A percentile compares a stretch with the other conserved stretches of the same genome.
phyloP scores from a whole-genome alignment of 2,329 filamentous ascomycete species.

The Ophiostoma quercus region DNA sequence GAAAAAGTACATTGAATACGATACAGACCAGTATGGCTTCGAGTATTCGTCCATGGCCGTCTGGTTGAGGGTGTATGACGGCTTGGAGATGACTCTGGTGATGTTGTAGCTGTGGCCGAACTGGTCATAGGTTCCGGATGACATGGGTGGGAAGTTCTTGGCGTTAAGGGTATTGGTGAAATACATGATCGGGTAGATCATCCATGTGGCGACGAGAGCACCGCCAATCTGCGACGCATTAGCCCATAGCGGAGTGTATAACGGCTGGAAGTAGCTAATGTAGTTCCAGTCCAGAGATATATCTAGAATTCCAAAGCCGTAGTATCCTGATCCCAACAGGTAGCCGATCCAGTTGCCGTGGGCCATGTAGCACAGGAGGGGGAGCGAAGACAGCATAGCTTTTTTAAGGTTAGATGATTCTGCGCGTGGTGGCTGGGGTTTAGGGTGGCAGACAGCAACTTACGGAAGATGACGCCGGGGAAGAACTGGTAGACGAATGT shows the following conservation, averaged over 20 bases:
- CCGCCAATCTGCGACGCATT: conserved; percentile 39
- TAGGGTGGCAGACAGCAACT: not conserved
- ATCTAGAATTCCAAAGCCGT: conserved; percentile 41
- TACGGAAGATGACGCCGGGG: conserved; percentile 33
- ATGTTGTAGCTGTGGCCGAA: conserved; percentile 39
- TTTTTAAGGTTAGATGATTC: not conserved
- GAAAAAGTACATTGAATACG: conserved; percentile 37
- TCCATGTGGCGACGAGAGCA: conserved; percentile 33
- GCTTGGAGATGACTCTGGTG: conserved; percentile 37
- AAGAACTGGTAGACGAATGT: conserved; percentile 35
- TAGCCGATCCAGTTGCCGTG: conserved; percentile 34
- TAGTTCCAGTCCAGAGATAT: conserved; percentile 44
- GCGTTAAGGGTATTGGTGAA: conserved; percentile 41
- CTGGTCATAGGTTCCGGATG: conserved; percentile 31
- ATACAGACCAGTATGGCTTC: conserved; percentile 39
- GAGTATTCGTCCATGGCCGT: conserved; percentile 36
- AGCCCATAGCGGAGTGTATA: conserved; percentile 34
- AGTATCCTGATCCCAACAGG: conserved; percentile 37
- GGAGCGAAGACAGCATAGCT: conserved; percentile 27
- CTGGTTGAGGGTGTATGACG: conserved; percentile 36
- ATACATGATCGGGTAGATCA: conserved; percentile 38
- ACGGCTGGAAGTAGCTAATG: conserved; percentile 37
- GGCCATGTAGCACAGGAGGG: conserved; percentile 33
- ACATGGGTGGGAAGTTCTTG: conserved; percentile 40
- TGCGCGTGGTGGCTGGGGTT: conserved; percentile 25